Evolutionary conservation across 2,329 filamentous ascomycete genomes (phyloP), one percentile per base, ranked within the genome.

Genomic region (Monosporascus sp.): DNA sequence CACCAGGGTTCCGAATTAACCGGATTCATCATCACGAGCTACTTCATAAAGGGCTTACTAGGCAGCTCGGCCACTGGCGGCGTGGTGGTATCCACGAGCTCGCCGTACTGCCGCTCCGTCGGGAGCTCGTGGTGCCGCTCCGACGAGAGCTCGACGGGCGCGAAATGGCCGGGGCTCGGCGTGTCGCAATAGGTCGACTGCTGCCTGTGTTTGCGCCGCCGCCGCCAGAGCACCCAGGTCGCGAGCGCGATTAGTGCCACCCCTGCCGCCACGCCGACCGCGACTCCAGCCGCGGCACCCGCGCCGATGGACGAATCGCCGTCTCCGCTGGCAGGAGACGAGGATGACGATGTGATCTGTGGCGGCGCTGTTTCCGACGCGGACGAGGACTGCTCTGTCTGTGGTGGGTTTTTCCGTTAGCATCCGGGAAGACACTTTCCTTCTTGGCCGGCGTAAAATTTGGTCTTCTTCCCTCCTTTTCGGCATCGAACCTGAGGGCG

Each of bases 211-310:
- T 35, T 35, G 31, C 41, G 38, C n/a, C 41, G 41, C 15, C 57
- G 55, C 17, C 57, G 55, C 31, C 44, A 56, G 8, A 55, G 20
- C 11, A 52, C 37, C 57, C 57, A 58, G 11, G 20, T 45, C 6
- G 54, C 6, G 9, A 56, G 27, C n/a, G 24, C 52, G 27, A 59
- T 48, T 9, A 56, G n/a, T 5, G 56, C 41, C 14, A 53, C 44
- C 14, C 38, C 52, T 2, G 27, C 52, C 2, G 38, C 43, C 3
- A 31, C 49, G 7, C 57, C 55, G 3, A 55, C 49, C 1, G 52
- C 53, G 9, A 58, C 49, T 18, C 55, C 57, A 6, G 49, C 57
- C 18, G 54, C 48, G 7, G 52, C 50, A 6, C 52, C 54, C 14
- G 50, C 8, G 7, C 49, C 46, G 38, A 58, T 51, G 46, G 48